Conservation (phyloP, 2,329 filamentous ascomycete species). For the Onygenales sp. region DNA sequence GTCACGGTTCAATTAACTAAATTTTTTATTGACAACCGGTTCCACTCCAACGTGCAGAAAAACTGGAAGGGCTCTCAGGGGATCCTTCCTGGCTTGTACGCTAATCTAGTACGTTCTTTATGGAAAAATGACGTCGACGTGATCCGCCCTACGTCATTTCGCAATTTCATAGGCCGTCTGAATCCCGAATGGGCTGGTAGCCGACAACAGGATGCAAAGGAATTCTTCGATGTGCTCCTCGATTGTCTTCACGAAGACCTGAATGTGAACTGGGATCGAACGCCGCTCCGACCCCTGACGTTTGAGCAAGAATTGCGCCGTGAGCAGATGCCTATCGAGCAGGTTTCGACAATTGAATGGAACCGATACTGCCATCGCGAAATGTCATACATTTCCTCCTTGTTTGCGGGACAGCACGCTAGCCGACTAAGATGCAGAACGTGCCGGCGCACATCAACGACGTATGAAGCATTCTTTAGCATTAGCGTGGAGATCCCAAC, state of each 20-base stretch:
- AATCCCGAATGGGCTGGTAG: constrained; percentile 61
- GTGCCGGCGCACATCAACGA: constrained; percentile 55
- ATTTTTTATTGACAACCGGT: constrained; percentile 58
- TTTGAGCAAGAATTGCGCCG: constrained; percentile 51
- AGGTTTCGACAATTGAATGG: constrained; percentile 69
- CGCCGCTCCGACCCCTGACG: constrained; percentile 49
- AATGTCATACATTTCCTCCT: constrained; percentile 64
- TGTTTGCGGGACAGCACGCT: constrained; percentile 66
- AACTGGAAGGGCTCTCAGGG: constrained; percentile 59
- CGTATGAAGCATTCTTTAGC: constrained; percentile 61
- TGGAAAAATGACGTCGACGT: constrained; percentile 51
- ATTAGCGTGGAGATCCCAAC: constrained; percentile 57
- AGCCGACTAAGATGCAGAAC: constrained; percentile 52
- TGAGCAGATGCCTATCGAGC: constrained; percentile 50
- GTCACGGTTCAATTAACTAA: constrained; percentile 55
- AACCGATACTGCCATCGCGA: constrained; percentile 58
- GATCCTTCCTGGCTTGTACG: constrained; percentile 52
- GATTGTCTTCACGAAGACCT: constrained; percentile 79
- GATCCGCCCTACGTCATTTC: constrained; percentile 51
- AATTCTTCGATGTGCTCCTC: constrained; percentile 77
- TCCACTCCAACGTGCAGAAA: constrained; percentile 48
- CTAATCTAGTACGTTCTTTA: constrained; percentile 50
- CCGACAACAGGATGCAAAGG: constrained; percentile 81
- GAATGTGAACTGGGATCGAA: constrained; percentile 56
- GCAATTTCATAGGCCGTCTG: constrained; percentile 55